Conservation (phyloP, 208 protist species). For the Trypanosoma brucei region DNA sequence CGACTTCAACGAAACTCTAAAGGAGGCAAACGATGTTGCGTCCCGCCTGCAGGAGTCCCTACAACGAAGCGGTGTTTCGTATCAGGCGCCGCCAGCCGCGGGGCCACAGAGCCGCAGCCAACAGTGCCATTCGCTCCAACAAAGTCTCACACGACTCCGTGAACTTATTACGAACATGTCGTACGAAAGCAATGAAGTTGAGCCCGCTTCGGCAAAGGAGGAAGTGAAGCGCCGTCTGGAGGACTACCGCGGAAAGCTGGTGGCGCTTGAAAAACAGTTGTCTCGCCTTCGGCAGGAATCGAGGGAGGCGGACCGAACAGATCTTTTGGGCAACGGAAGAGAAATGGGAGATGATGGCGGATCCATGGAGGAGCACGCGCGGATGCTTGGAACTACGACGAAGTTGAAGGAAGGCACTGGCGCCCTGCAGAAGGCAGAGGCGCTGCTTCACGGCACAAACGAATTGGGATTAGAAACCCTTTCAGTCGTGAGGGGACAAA, state of each 20-base stretch:
- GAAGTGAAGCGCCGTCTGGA: slow-evolving; percentile 38
- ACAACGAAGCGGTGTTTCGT: slow-evolving; percentile 24
- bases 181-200: slow-evolving; percentile 56
- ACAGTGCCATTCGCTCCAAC: slow-evolving; percentile 21
- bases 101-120: slow-evolving; percentile 21
- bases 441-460: slow-evolving; percentile 42
- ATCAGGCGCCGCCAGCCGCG: slow-evolving; percentile 39
- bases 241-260: slow-evolving; percentile 27
- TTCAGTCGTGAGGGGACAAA: slow-evolving; percentile 47
- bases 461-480: slow-evolving; percentile 41
- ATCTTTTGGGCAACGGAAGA: slow-evolving; percentile 33
- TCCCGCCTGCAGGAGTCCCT: slow-evolving; percentile 28
- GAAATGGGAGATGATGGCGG: slow-evolving; percentile 33
- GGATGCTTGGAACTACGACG: slow-evolving; percentile 50
- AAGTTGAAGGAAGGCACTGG: slow-evolving; percentile 50
- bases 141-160: slow-evolving; percentile 39
- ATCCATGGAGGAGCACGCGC: slow-evolving; percentile 31
- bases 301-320: slow-evolving; percentile 44
- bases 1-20: slow-evolving; percentile 36
- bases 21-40: slow-evolving; percentile 24
- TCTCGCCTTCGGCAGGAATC: slow-evolving; percentile 32
- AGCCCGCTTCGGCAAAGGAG: slow-evolving; percentile 8
- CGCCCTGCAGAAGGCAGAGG: slow-evolving; percentile 56
- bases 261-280: slow-evolving; percentile 31
- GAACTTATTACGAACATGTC: slow-evolving; percentile 69